phyloP scores from a whole-genome alignment of 257 asterid species.

The Echium plantagineum region DNA sequence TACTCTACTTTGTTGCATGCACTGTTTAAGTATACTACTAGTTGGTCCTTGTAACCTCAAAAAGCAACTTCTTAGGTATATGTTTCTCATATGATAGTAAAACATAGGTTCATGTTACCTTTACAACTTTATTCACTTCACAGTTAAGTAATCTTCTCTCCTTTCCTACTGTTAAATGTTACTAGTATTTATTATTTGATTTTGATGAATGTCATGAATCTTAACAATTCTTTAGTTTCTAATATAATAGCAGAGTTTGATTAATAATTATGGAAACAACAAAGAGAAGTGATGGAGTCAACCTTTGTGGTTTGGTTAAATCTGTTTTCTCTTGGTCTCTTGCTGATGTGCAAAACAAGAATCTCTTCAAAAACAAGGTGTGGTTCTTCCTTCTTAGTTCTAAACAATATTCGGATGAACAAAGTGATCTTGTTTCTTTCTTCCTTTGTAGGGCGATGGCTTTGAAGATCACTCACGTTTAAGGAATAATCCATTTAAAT shows the following conservation, averaged over 20 bases:
- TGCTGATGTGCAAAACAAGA: slow-evolving; percentile 28
- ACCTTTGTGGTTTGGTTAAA: slow-evolving; percentile 10
- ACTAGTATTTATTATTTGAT: too few species aligned
- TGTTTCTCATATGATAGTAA: neutral
- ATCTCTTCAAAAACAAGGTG: slow-evolving; percentile 41
- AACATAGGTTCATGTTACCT: neutral
- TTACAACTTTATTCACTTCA: neutral
- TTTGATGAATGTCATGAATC: neutral
- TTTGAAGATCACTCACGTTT: too few species aligned
- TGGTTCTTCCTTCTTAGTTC: neutral
- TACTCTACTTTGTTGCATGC: too few species aligned
- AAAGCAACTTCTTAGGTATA: neutral
- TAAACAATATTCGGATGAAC: neutral
- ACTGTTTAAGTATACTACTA: too few species aligned
- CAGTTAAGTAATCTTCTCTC: neutral
- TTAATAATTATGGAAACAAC: neutral
- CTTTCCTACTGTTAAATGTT: neutral
- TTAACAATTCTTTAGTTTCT: too few species aligned
- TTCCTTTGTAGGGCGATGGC: neutral
- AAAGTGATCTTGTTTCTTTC: neutral
- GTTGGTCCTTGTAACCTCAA: too few species aligned
- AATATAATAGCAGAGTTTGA: neutral
- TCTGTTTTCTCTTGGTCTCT: slow-evolving; percentile 50
- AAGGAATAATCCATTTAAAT: too few species aligned
- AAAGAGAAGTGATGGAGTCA: neutral